Conservation (phyloP, 805 yeast species). For the Cyberlindnera xishuangbannaensis region DNA sequence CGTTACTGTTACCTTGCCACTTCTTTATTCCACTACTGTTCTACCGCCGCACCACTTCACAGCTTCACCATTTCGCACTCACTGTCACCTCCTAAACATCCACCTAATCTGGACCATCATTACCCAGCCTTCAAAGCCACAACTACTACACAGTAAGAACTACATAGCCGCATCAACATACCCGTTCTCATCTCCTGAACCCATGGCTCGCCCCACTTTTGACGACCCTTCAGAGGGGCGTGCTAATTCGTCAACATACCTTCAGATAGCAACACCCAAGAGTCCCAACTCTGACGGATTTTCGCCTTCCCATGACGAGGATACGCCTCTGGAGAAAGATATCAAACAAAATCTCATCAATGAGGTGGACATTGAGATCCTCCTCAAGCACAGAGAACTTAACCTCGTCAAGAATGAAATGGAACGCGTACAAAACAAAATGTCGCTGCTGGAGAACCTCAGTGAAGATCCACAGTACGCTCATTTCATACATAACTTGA, state of each 20-base stretch:
- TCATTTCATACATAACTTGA: slow-evolving; percentile 36
- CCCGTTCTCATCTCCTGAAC: too few species aligned
- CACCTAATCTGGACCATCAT: too few species aligned
- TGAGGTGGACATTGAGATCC: slow-evolving; percentile 53
- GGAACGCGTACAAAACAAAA: slow-evolving; percentile 51
- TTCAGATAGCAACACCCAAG: slow-evolving; percentile 39
- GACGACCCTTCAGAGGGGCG: slow-evolving; percentile 6
- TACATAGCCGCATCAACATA: not conserved
- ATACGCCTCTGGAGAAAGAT: slow-evolving; percentile 12
- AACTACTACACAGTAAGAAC: too few species aligned
- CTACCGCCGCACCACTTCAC: too few species aligned
- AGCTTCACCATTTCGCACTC: too few species aligned
- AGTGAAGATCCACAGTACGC: slow-evolving; percentile 29
- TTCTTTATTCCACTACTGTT: too few species aligned
- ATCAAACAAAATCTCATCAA: slow-evolving; percentile 32
- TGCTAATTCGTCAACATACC: slow-evolving; percentile 15
- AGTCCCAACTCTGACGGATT: slow-evolving; percentile 35
- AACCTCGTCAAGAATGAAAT: slow-evolving; percentile 46
- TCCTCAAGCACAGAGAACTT: slow-evolving; percentile 54
- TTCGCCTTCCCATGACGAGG: slow-evolving; percentile 19
- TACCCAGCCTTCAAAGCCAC: too few species aligned
- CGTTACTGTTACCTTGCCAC: too few species aligned
- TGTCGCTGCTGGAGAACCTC: slow-evolving; percentile 43
- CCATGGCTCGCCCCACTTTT: slow-evolving; percentile 10
- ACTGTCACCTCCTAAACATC: too few species aligned